Conservation (phyloP, 2,329 filamentous ascomycete species). For the Dryadomyces quercivorus region DNA sequence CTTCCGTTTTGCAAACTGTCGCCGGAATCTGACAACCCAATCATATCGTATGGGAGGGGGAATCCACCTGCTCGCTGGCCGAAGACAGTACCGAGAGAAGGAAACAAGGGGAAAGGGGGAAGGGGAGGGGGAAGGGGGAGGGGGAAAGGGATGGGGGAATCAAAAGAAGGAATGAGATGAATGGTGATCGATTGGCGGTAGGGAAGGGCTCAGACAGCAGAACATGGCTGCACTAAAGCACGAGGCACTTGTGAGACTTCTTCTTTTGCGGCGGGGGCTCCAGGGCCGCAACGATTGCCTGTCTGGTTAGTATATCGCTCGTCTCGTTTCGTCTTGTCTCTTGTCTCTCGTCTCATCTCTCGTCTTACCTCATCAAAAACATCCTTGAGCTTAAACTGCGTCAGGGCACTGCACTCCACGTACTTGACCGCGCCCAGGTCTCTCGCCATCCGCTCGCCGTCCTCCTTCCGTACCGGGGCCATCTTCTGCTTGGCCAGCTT, state of each 20-base stretch:
- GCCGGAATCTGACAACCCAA: background rate
- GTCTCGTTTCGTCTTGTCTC: background rate
- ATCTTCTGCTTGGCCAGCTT: conserved; percentile 96
- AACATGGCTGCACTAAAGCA: conserved; percentile 38
- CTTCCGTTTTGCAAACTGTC: background rate
- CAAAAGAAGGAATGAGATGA: background rate
- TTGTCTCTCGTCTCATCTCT: conserved; percentile 13
- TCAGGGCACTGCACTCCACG: conserved; percentile 94
- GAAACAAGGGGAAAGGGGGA: background rate
- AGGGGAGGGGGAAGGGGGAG: conserved; percentile 9
- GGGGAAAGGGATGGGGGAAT: conserved; percentile 3
- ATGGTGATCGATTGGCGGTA: conserved; percentile 6
- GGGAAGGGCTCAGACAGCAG: conserved; percentile 1
- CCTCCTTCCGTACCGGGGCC: conserved; percentile 80
- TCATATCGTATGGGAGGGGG: background rate
- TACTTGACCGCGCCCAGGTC: conserved; percentile 98
- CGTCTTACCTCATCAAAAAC: conserved; percentile 98
- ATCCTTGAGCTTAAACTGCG: conserved; percentile 97
- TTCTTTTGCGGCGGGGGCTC: conserved; percentile 80
- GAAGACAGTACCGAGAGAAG: background rate
- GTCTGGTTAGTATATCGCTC: background rate
- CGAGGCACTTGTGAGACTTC: conserved; percentile 55
- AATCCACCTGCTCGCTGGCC: background rate
- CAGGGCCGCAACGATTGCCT: conserved; percentile 92
- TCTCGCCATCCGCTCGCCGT: conserved; percentile 92